Conservation (phyloP, 1,139 yeast species). For the Nematodospora anomalae region DNA sequence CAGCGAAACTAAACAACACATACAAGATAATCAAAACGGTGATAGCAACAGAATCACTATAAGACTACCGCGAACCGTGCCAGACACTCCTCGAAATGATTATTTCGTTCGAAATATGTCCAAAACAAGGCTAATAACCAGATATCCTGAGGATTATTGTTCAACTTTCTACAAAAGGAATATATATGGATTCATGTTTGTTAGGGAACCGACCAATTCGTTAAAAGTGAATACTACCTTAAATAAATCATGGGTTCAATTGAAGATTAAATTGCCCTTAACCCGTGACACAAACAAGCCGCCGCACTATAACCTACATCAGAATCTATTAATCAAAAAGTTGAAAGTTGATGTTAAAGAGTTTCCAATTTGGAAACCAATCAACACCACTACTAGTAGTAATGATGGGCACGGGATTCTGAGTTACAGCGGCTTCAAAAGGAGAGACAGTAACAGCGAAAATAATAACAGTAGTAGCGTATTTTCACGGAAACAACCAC, state of each 20-base stretch:
- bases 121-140: constrained; percentile 4
- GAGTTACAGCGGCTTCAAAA: background rate
- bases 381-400: background rate
- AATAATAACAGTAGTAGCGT: constrained; percentile 4
- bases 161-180: constrained; percentile 40
- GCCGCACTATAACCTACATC: background rate
- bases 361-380: constrained; percentile 33
- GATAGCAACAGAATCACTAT: constrained; percentile 1
- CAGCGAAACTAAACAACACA: background rate
- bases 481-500: constrained; percentile 3
- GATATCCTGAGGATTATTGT: constrained; percentile 13
- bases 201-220: constrained; percentile 29
- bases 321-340: constrained; percentile 15
- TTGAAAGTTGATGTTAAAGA: constrained; percentile 30
- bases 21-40: background rate
- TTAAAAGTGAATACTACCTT: constrained; percentile 17
- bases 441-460: constrained; percentile 1
- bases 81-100: constrained; percentile 4
- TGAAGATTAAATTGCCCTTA: constrained; percentile 24
- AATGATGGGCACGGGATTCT: no score
- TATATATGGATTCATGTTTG: constrained; percentile 39
- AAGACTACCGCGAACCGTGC: constrained; percentile 8
- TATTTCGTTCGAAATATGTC: constrained; percentile 8
- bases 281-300: constrained; percentile 1
- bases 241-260: constrained; percentile 30